Percentiles rank a stretch among this genome's conserved stretches.
phyloP scores from a whole-genome alignment of 768 basidiomycete species.

The Agaricus subrufescens region DNA sequence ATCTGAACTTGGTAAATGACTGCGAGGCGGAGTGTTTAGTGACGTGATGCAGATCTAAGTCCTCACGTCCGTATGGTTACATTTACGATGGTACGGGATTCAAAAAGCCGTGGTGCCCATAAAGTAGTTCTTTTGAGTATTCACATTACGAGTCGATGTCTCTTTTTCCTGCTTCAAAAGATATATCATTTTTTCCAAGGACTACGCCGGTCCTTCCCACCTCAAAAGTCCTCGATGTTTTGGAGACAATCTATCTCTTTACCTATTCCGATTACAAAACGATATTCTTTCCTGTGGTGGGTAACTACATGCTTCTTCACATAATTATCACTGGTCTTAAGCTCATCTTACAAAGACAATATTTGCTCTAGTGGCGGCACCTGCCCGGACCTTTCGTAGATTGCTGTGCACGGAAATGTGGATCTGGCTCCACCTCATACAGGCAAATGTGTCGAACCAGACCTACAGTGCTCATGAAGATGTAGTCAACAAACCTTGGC shows the following conservation, averaged over 20 bases:
- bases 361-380: constrained; percentile 18
- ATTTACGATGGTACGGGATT: too few species aligned
- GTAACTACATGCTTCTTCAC: constrained; percentile 12
- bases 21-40: too few species aligned
- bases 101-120: too few species aligned
- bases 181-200: too few species aligned
- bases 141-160: too few species aligned
- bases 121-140: too few species aligned
- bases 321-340: constrained; percentile 15
- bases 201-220: too few species aligned
- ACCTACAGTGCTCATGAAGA: constrained; percentile 5
- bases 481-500: constrained; percentile 16
- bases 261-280: constrained; percentile 10
- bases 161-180: too few species aligned
- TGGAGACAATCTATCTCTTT: constrained; percentile 6
- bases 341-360: constrained; percentile 19
- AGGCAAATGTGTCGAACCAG: constrained; percentile 9
- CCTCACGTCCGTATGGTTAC: too few species aligned
- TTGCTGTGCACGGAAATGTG: constrained; percentile 22
- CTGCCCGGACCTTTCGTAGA: constrained; percentile 27
- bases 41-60: too few species aligned
- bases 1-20: too few species aligned
- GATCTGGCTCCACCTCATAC: constrained; percentile 8
- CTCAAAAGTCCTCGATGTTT: neutral
- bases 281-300: constrained; percentile 8